Conservation (phyloP, 2,329 filamentous ascomycete species). For the Sporothrix variecibatus region DNA sequence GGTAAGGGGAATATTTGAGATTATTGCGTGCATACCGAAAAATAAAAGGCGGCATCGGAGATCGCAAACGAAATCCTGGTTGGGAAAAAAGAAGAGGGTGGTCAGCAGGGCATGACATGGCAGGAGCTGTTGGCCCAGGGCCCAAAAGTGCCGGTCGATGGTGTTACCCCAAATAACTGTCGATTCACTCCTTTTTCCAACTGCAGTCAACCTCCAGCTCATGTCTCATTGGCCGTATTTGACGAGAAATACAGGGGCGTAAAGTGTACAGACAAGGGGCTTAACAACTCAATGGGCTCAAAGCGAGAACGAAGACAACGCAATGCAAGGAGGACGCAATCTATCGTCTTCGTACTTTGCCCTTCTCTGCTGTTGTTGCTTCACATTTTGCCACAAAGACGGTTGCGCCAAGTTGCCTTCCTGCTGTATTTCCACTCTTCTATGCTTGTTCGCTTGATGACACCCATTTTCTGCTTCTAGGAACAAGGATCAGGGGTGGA, state of each 20-base stretch:
- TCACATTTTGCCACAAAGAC: neutral
- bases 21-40: neutral
- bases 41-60: neutral
- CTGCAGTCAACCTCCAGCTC: neutral
- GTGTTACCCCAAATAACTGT: neutral
- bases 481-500: neutral
- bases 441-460: slow-evolving; percentile 32
- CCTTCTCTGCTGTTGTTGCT: neutral
- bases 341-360: neutral
- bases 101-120: neutral
- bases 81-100: neutral
- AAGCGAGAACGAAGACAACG: neutral
- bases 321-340: neutral
- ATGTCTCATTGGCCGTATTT: neutral
- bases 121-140: neutral
- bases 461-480: slow-evolving; percentile 21
- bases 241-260: neutral
- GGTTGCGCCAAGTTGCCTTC: slow-evolving; percentile 4
- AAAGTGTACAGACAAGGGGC: neutral
- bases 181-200: neutral
- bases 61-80: neutral
- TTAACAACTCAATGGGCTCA: neutral
- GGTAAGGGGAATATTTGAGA: neutral
- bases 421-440: slow-evolving; percentile 29
- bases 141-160: slow-evolving; percentile 9